These are phyloP conservation scores for Euphorbia lathyris DNA, from an alignment of 345 rosid species.

Conservation along the genomic window DNA sequence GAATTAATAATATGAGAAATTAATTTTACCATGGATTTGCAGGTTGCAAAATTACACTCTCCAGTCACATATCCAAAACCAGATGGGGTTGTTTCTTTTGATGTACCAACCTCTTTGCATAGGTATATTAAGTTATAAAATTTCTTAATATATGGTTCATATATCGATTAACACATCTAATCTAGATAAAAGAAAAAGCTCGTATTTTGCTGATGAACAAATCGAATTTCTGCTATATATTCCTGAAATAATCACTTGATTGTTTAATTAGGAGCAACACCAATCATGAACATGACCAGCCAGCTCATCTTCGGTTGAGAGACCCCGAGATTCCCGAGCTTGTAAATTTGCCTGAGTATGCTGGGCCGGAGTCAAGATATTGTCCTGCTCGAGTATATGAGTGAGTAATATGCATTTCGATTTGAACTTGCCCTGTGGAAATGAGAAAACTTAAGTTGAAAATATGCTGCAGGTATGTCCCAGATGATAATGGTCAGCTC, in stretches of 20 bases:
- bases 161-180: background rate
- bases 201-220: background rate
- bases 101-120: conserved; percentile 85
- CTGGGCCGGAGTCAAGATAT: conserved; percentile 84
- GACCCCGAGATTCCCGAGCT: conserved; percentile 64
- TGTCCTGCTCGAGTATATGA: conserved; percentile 98
- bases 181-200: too few relatives aligned
- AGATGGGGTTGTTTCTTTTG: conserved; percentile 82
- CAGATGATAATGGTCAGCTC: conserved; percentile 57
- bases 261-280: conserved; percentile 77
- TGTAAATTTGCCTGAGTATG: conserved; percentile 77
- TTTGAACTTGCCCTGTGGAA: conserved; percentile 9
- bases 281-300: conserved; percentile 93
- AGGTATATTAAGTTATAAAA: conserved; percentile 41
- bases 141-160: background rate
- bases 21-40: conserved; percentile 25
- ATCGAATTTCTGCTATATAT: background rate
- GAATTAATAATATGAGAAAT: background rate
- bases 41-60: conserved; percentile 60
- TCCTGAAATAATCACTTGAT: conserved; percentile 9
- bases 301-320: conserved; percentile 73
- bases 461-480: conserved; percentile 48
- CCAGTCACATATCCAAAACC: conserved; percentile 81
- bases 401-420: conserved; percentile 62
- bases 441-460: conserved; percentile 3